Evolutionary conservation across 1,139 yeast genomes (phyloP), one percentile per base, ranked within the genome.

Genomic region (Suhomyces coccinellae): DNA sequence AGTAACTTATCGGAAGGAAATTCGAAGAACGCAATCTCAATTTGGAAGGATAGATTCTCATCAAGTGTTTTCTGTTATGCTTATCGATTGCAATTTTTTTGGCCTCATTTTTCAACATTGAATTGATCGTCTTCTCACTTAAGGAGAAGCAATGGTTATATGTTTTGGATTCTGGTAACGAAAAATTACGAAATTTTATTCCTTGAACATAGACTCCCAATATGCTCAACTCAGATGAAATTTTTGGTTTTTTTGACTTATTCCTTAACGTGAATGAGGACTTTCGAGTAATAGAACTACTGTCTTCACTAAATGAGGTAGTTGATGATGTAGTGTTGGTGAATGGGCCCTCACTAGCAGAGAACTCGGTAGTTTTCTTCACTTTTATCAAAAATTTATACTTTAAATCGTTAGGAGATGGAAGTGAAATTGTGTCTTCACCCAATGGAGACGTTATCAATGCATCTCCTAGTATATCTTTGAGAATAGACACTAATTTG

Each of bases 31-130:
- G 83, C 48, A 88, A 74, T 40, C 98, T 69, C 47, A 82, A 77
- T 11, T 82, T 83, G 0, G 95, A 83, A 0, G 99, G 99, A 60
- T 95, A 93, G 0, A 90, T 80, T 43, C 99, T 74, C 85, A 89
- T 83, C 46, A 93, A 62, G 59, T 75, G 87, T 45, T 74, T 73
- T 48, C 85, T 69, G 60, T 93, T 93, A 63, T 93, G 99, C 58
- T 87, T 87, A 51, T 79, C 76, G 11, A 91, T 61, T 5, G 86
- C 69, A 3, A 67, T 65, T 5, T 64, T 58, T 50, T 83, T 83
- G 2, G 67, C 73, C 1, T 73, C 66, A 54, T 88, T 93, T 51
- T 81, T 83, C 28, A 82, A 59, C 81, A 90, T 78, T 8, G 79
- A 69, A 48, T 77, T 78, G 41, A 87, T 66, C 1, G 82, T 68